Base-by-base conservation (phyloP, 805 yeast genomes). In the Saccharomycopsis guyanensis region DNA sequence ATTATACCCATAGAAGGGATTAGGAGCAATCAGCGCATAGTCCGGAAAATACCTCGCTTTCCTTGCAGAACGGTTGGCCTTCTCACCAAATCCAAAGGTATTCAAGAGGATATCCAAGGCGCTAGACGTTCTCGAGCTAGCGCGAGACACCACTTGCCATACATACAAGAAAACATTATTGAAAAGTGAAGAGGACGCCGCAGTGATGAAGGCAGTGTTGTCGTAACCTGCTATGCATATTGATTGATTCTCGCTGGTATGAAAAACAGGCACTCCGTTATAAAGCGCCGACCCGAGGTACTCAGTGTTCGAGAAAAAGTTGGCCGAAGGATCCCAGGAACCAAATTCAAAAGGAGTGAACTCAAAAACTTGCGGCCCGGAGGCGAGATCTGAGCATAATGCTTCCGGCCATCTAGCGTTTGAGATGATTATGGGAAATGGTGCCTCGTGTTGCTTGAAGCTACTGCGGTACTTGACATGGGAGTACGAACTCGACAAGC, bases 331-430 rank as follows among this genome's bases (percentile, higher is more conserved):
- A 51, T 78, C 82, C 84, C 85, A 80, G 0, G 82, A 76, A 0
- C 86, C 86, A 63, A 79, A 79, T 47, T 80, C 87, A 55, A 60
- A 76, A 0, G 85, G 85, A 12, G 73, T 76, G 53, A 80, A 72
- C 58, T 80, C 86, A 51, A 78, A 71, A 2, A 76, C 49, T 47
- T 68, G 72, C n/a, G n/a, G n/a, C n/a, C n/a, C n/a, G 1, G 80
- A 71, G 27, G 59, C 58, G 40, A 64, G 57, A n/a, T 62, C 57
- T 42, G 50, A 60, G 50, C 56, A 61, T 41, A 54, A 56, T 8
- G 55, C 43, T 52, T 46, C 64, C 3, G 71, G 72, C 43, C 63
- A 65, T 52, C 68, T 68, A 46, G 57, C 62, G 71, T 78, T 77
- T 12, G 80, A 74, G 51, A 74, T 79, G 55, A 73, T 66, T 54